These are phyloP conservation scores for Hymenoscyphus repandus DNA, from an alignment of 2,329 filamentous ascomycete genomes.

Conservation along the genomic window DNA sequence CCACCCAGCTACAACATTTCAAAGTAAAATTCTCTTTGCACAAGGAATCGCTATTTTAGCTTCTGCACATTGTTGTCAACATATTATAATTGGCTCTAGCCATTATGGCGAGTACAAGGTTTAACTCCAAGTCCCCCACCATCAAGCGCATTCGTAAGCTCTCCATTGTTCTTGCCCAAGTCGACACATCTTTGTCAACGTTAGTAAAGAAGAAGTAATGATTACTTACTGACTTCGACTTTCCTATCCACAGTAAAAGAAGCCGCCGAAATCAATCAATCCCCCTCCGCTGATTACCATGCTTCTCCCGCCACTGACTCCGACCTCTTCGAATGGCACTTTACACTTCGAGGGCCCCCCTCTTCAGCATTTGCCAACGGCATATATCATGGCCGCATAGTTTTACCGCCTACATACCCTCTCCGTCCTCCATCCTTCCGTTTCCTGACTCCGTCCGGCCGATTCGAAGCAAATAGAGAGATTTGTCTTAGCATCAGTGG, in stretches of 20 bases:
- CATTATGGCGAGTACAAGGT: slow-evolving; percentile 23
- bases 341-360: slow-evolving; percentile 88
- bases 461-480: slow-evolving; percentile 94
- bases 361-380: slow-evolving; percentile 57
- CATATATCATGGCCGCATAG: slow-evolving; percentile 92
- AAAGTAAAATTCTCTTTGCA: neutral
- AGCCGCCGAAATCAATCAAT: slow-evolving; percentile 75
- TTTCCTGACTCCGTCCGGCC: slow-evolving; percentile 84
- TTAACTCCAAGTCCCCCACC: slow-evolving; percentile 76
- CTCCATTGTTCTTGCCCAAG: slow-evolving; percentile 6
- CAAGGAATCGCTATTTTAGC: no score
- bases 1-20: neutral
- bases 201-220: neutral
- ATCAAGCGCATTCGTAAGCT: slow-evolving; percentile 74
- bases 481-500: slow-evolving; percentile 93
- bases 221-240: neutral
- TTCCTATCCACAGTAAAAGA: slow-evolving; percentile 63
- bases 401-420: slow-evolving; percentile 84
- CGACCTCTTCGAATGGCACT: slow-evolving; percentile 98
- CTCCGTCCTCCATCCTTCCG: slow-evolving; percentile 92
- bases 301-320: slow-evolving; percentile 74
- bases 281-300: slow-evolving; percentile 79
- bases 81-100: neutral
- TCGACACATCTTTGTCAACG: neutral
- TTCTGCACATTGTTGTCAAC: no score